A percentile compares a stretch with the other conserved stretches of the same genome.
Conservation (phyloP, 805 yeast genomes). For the Saccharomycopsis capsularis region DNA sequence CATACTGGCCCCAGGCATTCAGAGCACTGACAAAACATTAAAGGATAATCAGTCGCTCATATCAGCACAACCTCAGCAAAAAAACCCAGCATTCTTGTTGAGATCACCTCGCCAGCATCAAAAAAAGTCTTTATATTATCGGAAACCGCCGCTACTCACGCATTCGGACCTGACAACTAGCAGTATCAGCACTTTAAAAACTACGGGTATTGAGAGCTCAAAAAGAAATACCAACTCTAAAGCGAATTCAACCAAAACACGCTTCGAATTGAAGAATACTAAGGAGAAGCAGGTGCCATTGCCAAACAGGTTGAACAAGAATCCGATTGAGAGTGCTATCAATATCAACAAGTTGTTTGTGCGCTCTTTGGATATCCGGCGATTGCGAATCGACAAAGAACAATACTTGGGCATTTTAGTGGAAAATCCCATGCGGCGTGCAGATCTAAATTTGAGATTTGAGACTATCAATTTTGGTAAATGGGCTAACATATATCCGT, state of each 20-base stretch:
- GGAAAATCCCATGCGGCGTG: constrained; percentile 61
- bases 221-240: background rate
- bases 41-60: background rate
- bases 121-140: background rate
- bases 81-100: too few relatives aligned
- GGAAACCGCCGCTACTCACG: background rate
- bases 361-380: background rate
- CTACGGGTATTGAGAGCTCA: background rate
- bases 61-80: background rate
- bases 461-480: constrained; percentile 63
- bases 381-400: background rate
- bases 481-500: constrained; percentile 88
- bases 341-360: background rate
- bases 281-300: constrained; percentile 10
- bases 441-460: constrained; percentile 36
- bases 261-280: constrained; percentile 4
- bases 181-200: background rate
- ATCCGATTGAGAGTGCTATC: background rate
- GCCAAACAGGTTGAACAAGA: background rate
- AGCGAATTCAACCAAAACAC: background rate
- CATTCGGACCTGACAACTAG: background rate
- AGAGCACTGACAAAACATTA: background rate
- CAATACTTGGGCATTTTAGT: constrained; percentile 46
- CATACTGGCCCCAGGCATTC: background rate
- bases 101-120: background rate